Percentiles rank a stretch among this genome's conserved stretches.
Conservation (phyloP, 768 basidiomycete genomes). For the Leccinellum luteum region DNA sequence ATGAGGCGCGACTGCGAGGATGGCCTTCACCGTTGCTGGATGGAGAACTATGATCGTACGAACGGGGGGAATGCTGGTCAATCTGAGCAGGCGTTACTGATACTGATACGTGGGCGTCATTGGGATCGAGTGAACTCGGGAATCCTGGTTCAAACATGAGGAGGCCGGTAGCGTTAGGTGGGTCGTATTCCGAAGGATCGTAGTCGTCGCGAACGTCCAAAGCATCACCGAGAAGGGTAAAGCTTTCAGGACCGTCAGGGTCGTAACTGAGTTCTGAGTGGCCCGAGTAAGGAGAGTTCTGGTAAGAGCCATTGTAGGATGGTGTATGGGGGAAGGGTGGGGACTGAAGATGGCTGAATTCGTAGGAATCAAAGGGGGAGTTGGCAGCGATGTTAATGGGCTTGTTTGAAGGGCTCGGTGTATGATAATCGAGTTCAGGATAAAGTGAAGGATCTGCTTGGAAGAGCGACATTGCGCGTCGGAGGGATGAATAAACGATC, state of each 20-base stretch:
- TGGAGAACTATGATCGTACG: slow-evolving; percentile 65
- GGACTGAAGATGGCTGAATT: slow-evolving; percentile 34
- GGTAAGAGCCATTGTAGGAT: slow-evolving; percentile 64
- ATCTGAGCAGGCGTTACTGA: slow-evolving; percentile 36
- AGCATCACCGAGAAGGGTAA: slow-evolving; percentile 50
- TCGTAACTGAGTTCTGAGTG: slow-evolving; percentile 64
- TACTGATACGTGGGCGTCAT: slow-evolving; percentile 35
- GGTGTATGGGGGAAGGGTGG: slow-evolving; percentile 50
- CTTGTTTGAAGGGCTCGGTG: slow-evolving; percentile 29
- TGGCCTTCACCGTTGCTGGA: slow-evolving; percentile 56
- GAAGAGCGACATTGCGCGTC: slow-evolving; percentile 26
- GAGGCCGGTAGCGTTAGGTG: slow-evolving; percentile 45
- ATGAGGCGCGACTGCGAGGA: slow-evolving; percentile 60
- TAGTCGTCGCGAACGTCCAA: slow-evolving; percentile 48
- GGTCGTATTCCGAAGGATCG: slow-evolving; percentile 74
- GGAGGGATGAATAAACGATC: slow-evolving; percentile 1
- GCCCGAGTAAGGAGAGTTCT: slow-evolving; percentile 67
- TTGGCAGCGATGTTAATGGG: slow-evolving; percentile 20
- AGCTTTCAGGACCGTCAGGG: slow-evolving; percentile 45
- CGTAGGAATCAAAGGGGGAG: slow-evolving; percentile 41
- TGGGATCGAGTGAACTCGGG: slow-evolving; percentile 33
- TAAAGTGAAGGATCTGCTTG: slow-evolving; percentile 22
- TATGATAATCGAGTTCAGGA: slow-evolving; percentile 25
- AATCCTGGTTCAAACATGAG: slow-evolving; percentile 60
- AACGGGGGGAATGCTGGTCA: slow-evolving; percentile 38